These are phyloP conservation scores for Nannizzia gypsea DNA, from an alignment of 2,329 filamentous ascomycete species.

Conservation along the genomic window DNA sequence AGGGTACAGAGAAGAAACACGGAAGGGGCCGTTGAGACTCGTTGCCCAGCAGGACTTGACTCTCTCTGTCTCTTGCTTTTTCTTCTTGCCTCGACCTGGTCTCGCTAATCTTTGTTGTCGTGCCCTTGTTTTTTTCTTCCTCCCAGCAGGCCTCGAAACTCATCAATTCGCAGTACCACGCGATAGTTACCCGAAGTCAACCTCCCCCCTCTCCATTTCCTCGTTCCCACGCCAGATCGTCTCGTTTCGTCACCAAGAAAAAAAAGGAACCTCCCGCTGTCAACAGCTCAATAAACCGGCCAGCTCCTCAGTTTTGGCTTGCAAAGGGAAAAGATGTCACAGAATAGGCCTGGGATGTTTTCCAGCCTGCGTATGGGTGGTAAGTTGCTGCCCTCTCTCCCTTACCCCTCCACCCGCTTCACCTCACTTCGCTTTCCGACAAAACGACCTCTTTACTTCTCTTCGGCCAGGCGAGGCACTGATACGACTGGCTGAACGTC, in stretches of 20 bases:
- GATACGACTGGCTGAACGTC: too few species aligned
- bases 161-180: conserved; percentile 13
- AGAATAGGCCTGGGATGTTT: conserved; percentile 85
- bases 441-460: neutral
- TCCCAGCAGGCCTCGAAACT: neutral
- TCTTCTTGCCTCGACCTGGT: neutral
- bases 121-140: neutral
- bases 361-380: conserved; percentile 88
- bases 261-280: neutral
- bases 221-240: neutral
- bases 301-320: neutral
- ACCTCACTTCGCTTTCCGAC: neutral
- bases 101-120: neutral
- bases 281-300: neutral
- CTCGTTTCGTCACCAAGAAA: neutral
- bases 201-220: neutral
- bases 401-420: too few species aligned
- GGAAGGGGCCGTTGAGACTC: neutral
- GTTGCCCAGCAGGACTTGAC: neutral
- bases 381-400: too few species aligned
- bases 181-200: neutral
- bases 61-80: neutral
- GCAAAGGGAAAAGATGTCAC: conserved; percentile 55
- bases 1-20: neutral
- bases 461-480: too few species aligned